Percentiles rank a stretch among this genome's conserved stretches.
phyloP scores from a whole-genome alignment of 2,329 filamentous ascomycete genomes.

The Talaromyces sp. region DNA sequence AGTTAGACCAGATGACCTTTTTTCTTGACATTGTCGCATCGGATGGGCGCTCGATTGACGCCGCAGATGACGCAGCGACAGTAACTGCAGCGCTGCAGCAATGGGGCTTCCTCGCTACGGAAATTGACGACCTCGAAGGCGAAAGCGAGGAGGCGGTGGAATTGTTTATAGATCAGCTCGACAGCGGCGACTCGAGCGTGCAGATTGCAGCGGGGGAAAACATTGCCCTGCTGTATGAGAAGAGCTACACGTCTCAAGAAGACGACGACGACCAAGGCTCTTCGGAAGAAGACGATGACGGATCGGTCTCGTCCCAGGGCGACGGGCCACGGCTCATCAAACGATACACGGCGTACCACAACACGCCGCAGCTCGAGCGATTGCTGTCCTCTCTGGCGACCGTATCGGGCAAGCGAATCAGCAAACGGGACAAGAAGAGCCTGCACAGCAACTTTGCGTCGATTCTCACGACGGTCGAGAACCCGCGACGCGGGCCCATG shows the following conservation, averaged over 20 bases:
- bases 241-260: slow-evolving; percentile 54
- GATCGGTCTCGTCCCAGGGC: slow-evolving; percentile 20
- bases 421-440: slow-evolving; percentile 60
- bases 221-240: slow-evolving; percentile 78
- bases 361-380: slow-evolving; percentile 55
- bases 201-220: slow-evolving; percentile 73
- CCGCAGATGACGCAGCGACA: slow-evolving; percentile 62
- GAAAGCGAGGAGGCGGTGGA: slow-evolving; percentile 69
- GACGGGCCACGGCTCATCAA: slow-evolving; percentile 47
- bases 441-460: slow-evolving; percentile 63
- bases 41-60: slow-evolving; percentile 67
- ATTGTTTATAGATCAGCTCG: slow-evolving; percentile 77
- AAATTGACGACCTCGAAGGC: slow-evolving; percentile 67
- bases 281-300: slow-evolving; percentile 28
- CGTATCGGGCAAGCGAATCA: slow-evolving; percentile 55
- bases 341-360: slow-evolving; percentile 62
- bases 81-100: slow-evolving; percentile 70
- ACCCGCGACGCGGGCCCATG: slow-evolving; percentile 60
- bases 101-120: slow-evolving; percentile 75
- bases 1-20: slow-evolving; percentile 67
- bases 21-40: slow-evolving; percentile 72
- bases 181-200: slow-evolving; percentile 65
- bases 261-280: slow-evolving; percentile 52
- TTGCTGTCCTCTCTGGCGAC: slow-evolving; percentile 55
- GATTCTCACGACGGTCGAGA: slow-evolving; percentile 60